Evolutionary conservation across 805 yeast species (phyloP), one percentile per base, ranked within the genome.

Genomic region (Candida suzukii): DNA sequence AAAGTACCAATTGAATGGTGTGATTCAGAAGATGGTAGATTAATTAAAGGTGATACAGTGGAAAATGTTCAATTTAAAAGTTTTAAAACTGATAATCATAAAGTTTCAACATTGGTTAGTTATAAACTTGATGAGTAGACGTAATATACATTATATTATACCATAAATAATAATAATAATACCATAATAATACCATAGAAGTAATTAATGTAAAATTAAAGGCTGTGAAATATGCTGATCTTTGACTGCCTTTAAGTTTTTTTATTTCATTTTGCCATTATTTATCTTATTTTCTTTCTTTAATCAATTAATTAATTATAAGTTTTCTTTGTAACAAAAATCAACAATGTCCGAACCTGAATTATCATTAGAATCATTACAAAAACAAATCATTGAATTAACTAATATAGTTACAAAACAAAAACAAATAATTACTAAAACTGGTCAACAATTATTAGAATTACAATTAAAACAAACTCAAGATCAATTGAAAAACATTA

Each of bases 1-100:
- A 71, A 71, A 39, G 80, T 83, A 2, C 95, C 96, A 0, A 63
- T 70, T 12, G 95, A 86, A 51, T 88, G 97, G 97, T 76, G 78
- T 11, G 95, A 88, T 56, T 74, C 88, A 2, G 49, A 30, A 3
- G 86, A 80, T 51, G 69, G 76, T 2, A 74, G 74, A 48, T 72
- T 75, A 34, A 45, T 58, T 2, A n/a, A 18, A 20, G 65, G 63
- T 10, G 77, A 79, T 28, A 4, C 30, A 73, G 64, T 67, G 2
- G 95, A 90, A 48, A 64, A 67, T 25, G 95, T 90, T 13, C 72
- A 74, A 49, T 78, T 90, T 50, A 71, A 81, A 41, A 69, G 79
- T 18, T 84, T 88, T 54, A 63, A 71, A 22, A 88, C 96, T 0
- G 70, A 68, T 38, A 67, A 74, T 22, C 95, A 86, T 57, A 71